Base-by-base conservation (phyloP, 331 rosid species). In the Malus hybrid region DNA sequence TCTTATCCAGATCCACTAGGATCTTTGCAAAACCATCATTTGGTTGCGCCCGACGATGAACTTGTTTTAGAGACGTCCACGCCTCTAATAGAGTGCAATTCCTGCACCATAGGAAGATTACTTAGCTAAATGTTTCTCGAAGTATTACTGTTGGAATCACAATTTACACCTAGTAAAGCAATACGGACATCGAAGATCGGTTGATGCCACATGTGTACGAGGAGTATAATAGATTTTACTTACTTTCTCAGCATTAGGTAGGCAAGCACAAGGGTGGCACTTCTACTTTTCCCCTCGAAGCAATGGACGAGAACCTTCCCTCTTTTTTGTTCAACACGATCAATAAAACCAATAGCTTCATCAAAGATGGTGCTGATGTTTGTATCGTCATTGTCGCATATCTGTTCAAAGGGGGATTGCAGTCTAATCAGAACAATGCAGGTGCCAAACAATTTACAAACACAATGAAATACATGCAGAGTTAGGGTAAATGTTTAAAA, bases 281-380 rank as follows among this genome's bases (percentile, higher is more conserved):
- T 94, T 87, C 99, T 85, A 84, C 99, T 94, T 83, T 42, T 94
- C 61, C 99, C 99, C 78, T 94, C 99, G 79, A 94, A 94, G 87
- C 99, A 94, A 76, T 94, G 99, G 64, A 94, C 97, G 65, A 94
- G 82, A 67, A 94, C 89, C 83, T 73, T 92, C 73, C 91, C 97
- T 20, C 91, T 87, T 20, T 18, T 79, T 82, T 83, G 85, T 74
- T 94, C 99, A 80, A 94, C 96, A 44, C 50, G 34, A 78, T 90
- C 97, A 50, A 94, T 84, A 73, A 92, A 89, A 75, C 83, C 90
- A 34, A 86, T 84, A 13, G 97, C 96, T 85, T 94, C 99, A 63
- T 90, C 93, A 77, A 92, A 92, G 84, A 92, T 87, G 73, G 78
- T 70, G 86, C 90, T 78, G 79, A 94, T 94, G 82, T 92, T 86